Evolutionary conservation across 768 basidiomycete species (phyloP).

Genomic region (Leccinum broughii): DNA sequence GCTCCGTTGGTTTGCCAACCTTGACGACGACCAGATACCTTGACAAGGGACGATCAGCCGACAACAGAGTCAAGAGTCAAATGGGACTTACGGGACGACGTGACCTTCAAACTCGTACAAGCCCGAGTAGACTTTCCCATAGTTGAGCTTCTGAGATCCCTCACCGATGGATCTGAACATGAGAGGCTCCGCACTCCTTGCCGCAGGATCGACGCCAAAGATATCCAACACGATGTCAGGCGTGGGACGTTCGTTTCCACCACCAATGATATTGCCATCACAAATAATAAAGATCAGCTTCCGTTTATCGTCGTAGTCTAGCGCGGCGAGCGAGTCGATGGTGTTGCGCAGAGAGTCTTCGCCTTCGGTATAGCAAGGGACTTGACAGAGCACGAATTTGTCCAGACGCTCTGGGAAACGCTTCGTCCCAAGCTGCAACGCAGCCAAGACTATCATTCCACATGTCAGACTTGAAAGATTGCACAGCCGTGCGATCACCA

Average conservation of each 20-base stretch:
- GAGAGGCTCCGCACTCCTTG: conserved; percentile 62
- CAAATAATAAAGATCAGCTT: conserved; percentile 68
- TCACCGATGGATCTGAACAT: conserved; percentile 70
- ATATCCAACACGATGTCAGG: conserved; percentile 68
- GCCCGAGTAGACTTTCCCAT: conserved; percentile 70
- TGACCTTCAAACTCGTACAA: conserved; percentile 72
- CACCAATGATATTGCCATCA: conserved; percentile 71
- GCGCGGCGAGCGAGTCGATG: conserved; percentile 62
- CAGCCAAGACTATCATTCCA: conserved; percentile 53
- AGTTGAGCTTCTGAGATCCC: conserved; percentile 66
- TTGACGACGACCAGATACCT: conserved; percentile 65
- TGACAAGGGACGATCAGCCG: conserved; percentile 4
- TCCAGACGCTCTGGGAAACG: conserved; percentile 65
- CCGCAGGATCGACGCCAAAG: conserved; percentile 63
- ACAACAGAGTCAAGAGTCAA: not conserved
- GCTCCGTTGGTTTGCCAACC: conserved; percentile 67
- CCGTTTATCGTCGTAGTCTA: conserved; percentile 71
- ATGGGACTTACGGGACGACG: conserved; percentile 55
- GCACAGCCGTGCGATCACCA: conserved; percentile 6
- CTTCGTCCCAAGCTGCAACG: conserved; percentile 59
- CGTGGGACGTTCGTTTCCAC: conserved; percentile 65
- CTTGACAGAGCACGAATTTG: conserved; percentile 69
- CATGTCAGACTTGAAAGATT: conserved; percentile 11
- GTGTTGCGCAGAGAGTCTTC: conserved; percentile 30
- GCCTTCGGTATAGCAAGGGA: conserved; percentile 72